A percentile compares a stretch with the other conserved stretches of the same genome.
Evolutionary conservation across 1,139 yeast species (phyloP).

Genomic region (Lodderomyces metapsilosis): DNA sequence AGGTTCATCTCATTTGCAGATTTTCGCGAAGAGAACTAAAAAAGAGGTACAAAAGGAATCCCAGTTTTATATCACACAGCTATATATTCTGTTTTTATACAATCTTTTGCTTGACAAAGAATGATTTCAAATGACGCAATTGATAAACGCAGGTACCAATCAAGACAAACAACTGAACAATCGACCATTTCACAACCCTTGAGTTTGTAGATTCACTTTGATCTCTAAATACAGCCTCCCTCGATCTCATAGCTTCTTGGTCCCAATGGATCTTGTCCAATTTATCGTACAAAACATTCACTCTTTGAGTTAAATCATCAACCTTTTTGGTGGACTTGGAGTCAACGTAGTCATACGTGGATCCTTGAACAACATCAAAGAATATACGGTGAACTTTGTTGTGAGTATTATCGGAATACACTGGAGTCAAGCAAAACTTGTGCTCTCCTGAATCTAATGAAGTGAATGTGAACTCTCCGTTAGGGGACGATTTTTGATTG

Average conservation of each 20-base stretch:
- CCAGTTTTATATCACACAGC: too few species aligned
- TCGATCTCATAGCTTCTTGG: conserved; percentile 47
- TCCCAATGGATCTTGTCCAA: conserved; percentile 46
- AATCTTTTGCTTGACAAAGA: conserved; percentile 52
- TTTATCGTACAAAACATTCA: conserved; percentile 40
- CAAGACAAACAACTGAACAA: conserved; percentile 46
- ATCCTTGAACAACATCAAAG: conserved; percentile 48
- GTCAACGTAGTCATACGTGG: conserved; percentile 48
- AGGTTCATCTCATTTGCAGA: neutral
- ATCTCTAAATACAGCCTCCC: conserved; percentile 49
- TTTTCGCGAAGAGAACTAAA: neutral
- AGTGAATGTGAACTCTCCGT: conserved; percentile 44
- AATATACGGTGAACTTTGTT: conserved; percentile 41
- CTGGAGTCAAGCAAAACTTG: conserved; percentile 47
- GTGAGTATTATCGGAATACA: conserved; percentile 35
- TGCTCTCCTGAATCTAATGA: conserved; percentile 48
- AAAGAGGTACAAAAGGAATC: too few species aligned
- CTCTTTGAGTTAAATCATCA: conserved; percentile 40
- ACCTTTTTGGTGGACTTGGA: conserved; percentile 46
- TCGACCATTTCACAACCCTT: conserved; percentile 47
- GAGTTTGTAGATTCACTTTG: conserved; percentile 48
- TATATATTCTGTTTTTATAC: conserved; percentile 26
- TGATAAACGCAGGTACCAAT: conserved; percentile 50
- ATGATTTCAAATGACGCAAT: conserved; percentile 50
- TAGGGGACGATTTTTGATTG: conserved; percentile 37